Conservation (phyloP, 2,329 filamentous ascomycete genomes). For the Ophiostoma pallidulum region DNA sequence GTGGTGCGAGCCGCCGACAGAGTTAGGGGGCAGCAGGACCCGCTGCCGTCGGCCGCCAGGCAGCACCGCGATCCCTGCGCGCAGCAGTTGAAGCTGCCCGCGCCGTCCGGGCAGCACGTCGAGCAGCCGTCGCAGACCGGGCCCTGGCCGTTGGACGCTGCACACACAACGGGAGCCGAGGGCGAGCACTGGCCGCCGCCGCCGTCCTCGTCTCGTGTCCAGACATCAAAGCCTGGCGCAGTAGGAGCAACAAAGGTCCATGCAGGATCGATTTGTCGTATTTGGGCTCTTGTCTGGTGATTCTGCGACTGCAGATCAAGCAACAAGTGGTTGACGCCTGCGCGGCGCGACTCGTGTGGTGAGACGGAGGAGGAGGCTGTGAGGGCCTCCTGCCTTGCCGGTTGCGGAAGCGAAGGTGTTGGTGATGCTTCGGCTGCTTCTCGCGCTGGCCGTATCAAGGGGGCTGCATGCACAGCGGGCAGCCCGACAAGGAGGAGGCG, state of each 20-base stretch:
- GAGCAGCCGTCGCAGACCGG: conserved; percentile 11
- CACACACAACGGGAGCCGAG: conserved; percentile 2
- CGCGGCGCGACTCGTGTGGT: too few species aligned
- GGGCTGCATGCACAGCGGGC: conserved; percentile 1
- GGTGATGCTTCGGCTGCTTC: too few species aligned
- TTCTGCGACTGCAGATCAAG: too few species aligned
- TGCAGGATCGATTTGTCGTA: too few species aligned
- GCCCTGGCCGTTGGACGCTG: conserved; percentile 8
- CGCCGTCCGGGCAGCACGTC: conserved; percentile 12
- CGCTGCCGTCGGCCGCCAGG: neutral
- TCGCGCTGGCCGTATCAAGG: neutral
- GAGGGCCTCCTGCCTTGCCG: neutral
- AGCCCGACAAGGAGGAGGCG: conserved; percentile 18
- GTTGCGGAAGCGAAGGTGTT: neutral
- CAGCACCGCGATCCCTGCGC: conserved; percentile 6
- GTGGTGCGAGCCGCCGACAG: neutral
- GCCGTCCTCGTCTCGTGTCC: too few species aligned
- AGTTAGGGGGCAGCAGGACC: conserved; percentile 2
- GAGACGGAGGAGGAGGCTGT: too few species aligned
- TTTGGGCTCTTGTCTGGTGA: too few species aligned
- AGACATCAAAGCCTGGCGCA: too few species aligned
- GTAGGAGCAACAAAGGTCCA: too few species aligned
- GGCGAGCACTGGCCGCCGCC: conserved; percentile 1
- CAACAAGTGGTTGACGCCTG: too few species aligned
- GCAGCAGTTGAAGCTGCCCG: conserved; percentile 9